Evolutionary conservation across 805 yeast species (phyloP), one percentile per base, ranked within the genome.

Genomic region (Candida germanica): DNA sequence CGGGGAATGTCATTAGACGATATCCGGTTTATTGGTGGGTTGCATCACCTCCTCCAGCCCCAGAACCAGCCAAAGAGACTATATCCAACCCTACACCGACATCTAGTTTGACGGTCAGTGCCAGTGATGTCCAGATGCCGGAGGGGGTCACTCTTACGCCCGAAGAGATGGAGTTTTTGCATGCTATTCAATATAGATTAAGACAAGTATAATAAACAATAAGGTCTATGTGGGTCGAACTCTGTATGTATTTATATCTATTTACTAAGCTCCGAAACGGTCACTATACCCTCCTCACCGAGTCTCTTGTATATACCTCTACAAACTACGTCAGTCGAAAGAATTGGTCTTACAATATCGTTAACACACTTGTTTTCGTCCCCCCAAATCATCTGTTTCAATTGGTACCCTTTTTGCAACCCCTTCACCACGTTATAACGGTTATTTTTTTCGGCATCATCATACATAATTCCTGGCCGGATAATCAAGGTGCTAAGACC

Each of bases 381-480:
- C 46, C 73, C 50, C 9, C 78, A 32, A n/a, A 76, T 28, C 4
- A 50, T 39, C 14, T 62, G 53, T 43, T 81, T 78, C 11, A 71
- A 62, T 37, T 58, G 54, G 44, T 71, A 66, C 28, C 73, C 59
- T 3, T 69, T 19, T 30, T 69, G 63, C 18, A 83, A 55, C 2
- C 69, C 58, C 15, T 51, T 35, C 9, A 44, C 44, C 4, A 44
- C 11, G 43, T 12, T 6, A 29, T 38, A 33, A 29, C 48, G 33
- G 32, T 39, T 42, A 22, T 33, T 29, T 9, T 26, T 51, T 24
- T 45, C 48, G 15, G 36, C 30, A 13, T 68, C 76, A 51, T 86
- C 94, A 50, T 64, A 83, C 88, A 88, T 80, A 48, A 87, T 77
- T 0, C 94, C 94, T 0, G 96, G 96, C 42, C 96, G 70, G 59